These are phyloP conservation scores for carrot (Daucus carota) DNA, from an alignment of 129 eudicot species.

Conservation along the genomic window DNA sequence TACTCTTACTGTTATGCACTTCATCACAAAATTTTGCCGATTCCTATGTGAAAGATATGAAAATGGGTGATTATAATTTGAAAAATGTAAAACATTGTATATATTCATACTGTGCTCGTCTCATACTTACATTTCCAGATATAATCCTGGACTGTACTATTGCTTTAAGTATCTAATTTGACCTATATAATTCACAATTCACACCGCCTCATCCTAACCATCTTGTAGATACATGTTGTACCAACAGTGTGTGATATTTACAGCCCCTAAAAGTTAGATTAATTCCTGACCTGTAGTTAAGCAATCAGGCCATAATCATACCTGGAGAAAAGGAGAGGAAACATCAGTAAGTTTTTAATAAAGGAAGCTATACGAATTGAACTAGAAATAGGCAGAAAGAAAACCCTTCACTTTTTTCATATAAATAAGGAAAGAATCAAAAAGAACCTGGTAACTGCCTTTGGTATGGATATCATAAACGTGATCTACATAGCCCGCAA, in stretches of 20 bases:
- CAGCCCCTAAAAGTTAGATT: neutral
- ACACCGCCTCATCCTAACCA: neutral
- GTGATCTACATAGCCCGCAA: neutral
- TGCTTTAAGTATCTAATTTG: neutral
- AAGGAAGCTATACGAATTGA: neutral
- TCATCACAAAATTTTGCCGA: neutral
- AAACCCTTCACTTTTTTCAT: neutral
- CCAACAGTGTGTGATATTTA: neutral
- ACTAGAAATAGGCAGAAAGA: neutral
- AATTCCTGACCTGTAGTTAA: neutral
- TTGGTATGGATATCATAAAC: neutral
- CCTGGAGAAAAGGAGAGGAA: constrained; percentile 1
- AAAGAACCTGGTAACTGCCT: constrained; percentile 6
- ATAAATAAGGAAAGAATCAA: neutral
- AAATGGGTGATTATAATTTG: neutral
- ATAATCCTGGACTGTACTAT: neutral
- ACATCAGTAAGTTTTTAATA: neutral
- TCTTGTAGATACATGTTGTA: constrained; percentile 1
- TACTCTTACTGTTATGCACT: neutral
- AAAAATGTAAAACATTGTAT: neutral
- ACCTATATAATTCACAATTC: constrained; percentile 2
- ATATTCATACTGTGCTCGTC: neutral
- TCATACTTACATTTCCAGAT: neutral
- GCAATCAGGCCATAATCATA: neutral
- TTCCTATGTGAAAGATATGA: neutral